These are phyloP conservation scores for Oleoguttula mirabilis DNA, from an alignment of 495 filamentous ascomycete genomes.

Conservation along the genomic window DNA sequence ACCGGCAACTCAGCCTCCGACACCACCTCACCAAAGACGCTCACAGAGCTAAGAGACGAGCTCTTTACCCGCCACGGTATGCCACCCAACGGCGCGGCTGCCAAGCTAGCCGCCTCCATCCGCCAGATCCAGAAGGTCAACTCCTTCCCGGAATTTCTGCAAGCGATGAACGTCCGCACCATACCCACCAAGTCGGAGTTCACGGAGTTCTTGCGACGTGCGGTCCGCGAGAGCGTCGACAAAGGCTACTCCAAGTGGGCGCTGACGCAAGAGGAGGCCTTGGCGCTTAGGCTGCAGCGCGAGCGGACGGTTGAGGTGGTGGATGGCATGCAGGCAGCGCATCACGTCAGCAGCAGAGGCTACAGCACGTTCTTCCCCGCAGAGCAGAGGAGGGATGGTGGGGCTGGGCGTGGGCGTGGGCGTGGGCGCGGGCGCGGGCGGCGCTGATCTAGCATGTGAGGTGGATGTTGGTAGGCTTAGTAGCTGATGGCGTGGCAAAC, in stretches of 20 bases:
- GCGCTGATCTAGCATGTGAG: too few species aligned
- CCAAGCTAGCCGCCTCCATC: constrained; percentile 32
- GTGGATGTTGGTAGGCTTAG: too few species aligned
- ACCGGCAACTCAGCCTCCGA: constrained; percentile 21
- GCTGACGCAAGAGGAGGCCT: constrained; percentile 24
- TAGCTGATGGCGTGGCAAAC: too few species aligned
- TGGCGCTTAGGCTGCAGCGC: constrained; percentile 17
- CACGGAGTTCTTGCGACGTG: constrained; percentile 29
- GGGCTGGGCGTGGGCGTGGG: too few species aligned
- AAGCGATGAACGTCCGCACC: constrained; percentile 33
- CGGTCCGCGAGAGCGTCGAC: constrained; percentile 30
- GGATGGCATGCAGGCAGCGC: constrained; percentile 3
- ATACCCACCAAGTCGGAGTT: constrained; percentile 25
- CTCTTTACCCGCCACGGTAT: constrained; percentile 39
- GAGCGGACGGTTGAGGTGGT: constrained; percentile 25
- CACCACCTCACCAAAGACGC: constrained; percentile 13
- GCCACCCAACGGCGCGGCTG: constrained; percentile 33
- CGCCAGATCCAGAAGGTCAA: constrained; percentile 34
- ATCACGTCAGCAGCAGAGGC: too few species aligned
- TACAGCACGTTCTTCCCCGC: too few species aligned
- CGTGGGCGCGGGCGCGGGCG: too few species aligned
- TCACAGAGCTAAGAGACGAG: constrained; percentile 32
- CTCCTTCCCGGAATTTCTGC: constrained; percentile 35
- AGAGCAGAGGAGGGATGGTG: too few species aligned
- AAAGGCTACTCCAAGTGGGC: constrained; percentile 34